Base-by-base conservation (phyloP, 768 basidiomycete genomes). In the Leccinum variicolor region DNA sequence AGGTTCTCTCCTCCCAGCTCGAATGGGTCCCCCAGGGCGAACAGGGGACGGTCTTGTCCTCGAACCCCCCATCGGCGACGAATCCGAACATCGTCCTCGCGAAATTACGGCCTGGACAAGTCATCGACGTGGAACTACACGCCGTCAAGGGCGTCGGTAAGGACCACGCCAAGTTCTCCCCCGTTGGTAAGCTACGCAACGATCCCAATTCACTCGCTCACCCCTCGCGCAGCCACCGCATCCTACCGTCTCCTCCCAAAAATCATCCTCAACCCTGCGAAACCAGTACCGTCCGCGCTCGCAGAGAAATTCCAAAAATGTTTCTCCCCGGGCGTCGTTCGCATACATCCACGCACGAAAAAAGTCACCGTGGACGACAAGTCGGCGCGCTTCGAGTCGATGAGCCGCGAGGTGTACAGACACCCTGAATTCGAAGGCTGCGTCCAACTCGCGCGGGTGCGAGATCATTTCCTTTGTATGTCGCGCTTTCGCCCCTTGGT, bases 121-220 rank as follows among this genome's bases (percentile, higher is more conserved):
- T 81, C 51, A 77, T 99, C 41, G 81, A 91, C 43, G 83, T 92
- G 76, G 89, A 94, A 66, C 66, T 95, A 55, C 94, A 98, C 66
- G 95, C 94, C 21, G 77, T 94, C 59, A 98, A 98, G 66, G 91
- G 93, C 14, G 84, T 92, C 15, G 94, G 94, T 15, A 91, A 91
- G 66, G 93, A 95, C 60, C 96, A 99, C 66, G 94, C 97, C 48
- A 99, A 99, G 70, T 99, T 92, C 71, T 92, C 85, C 57, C 94
- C 97, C 29, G 97, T 98, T 52, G 93, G 94, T 91, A 64, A 56
- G 83, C 10, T 75, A 7, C 45, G 17, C 45, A 9, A 34, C 17
- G 52, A 34, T 21, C 13, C 19, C 29, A 9, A 19, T 23, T 8
- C 10, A 34, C 29, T 29, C 46, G 9, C 48, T 14, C 1, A 21